Conservation (phyloP, 441 rosid species). For the Adansonia madagascariensis region DNA sequence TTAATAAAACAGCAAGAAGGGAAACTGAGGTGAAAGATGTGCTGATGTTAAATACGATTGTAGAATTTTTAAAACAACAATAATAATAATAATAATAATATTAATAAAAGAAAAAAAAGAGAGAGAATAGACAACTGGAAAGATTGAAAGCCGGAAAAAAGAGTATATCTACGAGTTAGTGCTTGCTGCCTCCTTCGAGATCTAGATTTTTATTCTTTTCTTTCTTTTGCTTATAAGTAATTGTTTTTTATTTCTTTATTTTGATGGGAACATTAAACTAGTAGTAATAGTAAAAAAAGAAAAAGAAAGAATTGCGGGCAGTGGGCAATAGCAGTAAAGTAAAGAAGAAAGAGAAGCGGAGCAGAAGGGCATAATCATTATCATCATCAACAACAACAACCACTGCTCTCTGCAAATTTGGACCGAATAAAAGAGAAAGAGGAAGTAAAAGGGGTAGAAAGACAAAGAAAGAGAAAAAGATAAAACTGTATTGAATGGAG, state of each 20-base stretch:
- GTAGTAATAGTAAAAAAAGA: neutral
- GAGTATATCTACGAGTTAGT: conserved; percentile 48
- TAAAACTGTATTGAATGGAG: conserved; percentile 39
- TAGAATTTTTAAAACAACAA: neutral
- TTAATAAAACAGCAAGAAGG: neutral
- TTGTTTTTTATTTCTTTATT: neutral
- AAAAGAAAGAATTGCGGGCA: too few relatives aligned
- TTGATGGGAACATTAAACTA: neutral
- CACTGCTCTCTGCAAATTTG: conserved; percentile 29
- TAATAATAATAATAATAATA: neutral
- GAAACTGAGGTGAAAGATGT: too few relatives aligned
- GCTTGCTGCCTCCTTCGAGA: conserved; percentile 32
- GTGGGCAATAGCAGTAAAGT: too few relatives aligned
- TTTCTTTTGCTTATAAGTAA: neutral
- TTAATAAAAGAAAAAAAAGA: neutral
- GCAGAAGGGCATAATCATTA: conserved; percentile 40
- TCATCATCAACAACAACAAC: conserved; percentile 27
- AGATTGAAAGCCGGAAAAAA: conserved; percentile 29
- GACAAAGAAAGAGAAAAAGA: neutral
- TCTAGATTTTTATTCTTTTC: conserved; percentile 30
- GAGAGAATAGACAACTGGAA: conserved; percentile 36
- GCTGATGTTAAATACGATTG: conserved; percentile 1
- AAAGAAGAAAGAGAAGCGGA: too few relatives aligned
- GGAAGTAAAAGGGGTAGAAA: conserved; percentile 26
- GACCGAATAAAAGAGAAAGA: conserved; percentile 28